Conservation (phyloP, 2,329 filamentous ascomycete genomes). For the Verticillium klebahnii region DNA sequence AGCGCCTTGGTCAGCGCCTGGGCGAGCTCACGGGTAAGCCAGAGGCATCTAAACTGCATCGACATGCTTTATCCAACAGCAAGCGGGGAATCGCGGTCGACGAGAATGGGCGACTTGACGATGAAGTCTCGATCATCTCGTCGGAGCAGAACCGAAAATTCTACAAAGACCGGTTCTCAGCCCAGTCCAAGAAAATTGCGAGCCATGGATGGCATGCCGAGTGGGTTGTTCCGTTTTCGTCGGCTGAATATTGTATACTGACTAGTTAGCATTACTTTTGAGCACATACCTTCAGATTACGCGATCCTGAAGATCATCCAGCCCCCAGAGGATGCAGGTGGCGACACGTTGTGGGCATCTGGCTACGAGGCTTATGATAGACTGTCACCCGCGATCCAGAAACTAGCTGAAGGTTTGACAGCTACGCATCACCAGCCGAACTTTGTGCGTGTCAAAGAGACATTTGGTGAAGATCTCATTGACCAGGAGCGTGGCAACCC, state of each 20-base stretch:
- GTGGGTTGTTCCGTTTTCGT: slow-evolving; percentile 12
- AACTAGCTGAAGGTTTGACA: slow-evolving; percentile 41
- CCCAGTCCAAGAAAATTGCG: slow-evolving; percentile 21
- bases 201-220: slow-evolving; percentile 41
- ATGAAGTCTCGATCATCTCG: slow-evolving; percentile 45
- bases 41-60: slow-evolving; percentile 35
- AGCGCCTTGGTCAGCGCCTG: slow-evolving; percentile 43
- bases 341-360: slow-evolving; percentile 37
- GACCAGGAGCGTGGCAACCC: slow-evolving; percentile 10
- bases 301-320: slow-evolving; percentile 37
- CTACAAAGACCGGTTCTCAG: slow-evolving; percentile 27
- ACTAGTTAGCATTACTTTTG: slow-evolving; percentile 34
- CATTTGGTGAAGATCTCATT: slow-evolving; percentile 30
- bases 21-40: slow-evolving; percentile 42
- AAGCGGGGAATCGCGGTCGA: slow-evolving; percentile 36
- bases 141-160: slow-evolving; percentile 34
- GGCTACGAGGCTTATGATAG: slow-evolving; percentile 44
- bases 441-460: slow-evolving; percentile 24
- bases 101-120: slow-evolving; percentile 38
- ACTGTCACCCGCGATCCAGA: slow-evolving; percentile 39
- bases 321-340: slow-evolving; percentile 35
- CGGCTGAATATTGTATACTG: no score
- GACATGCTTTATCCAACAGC: slow-evolving; percentile 43
- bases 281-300: slow-evolving; percentile 40
- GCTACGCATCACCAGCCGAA: slow-evolving; percentile 28